Conservation (phyloP, 139 green algal species). For the Astrephomene gubernaculifera region DNA sequence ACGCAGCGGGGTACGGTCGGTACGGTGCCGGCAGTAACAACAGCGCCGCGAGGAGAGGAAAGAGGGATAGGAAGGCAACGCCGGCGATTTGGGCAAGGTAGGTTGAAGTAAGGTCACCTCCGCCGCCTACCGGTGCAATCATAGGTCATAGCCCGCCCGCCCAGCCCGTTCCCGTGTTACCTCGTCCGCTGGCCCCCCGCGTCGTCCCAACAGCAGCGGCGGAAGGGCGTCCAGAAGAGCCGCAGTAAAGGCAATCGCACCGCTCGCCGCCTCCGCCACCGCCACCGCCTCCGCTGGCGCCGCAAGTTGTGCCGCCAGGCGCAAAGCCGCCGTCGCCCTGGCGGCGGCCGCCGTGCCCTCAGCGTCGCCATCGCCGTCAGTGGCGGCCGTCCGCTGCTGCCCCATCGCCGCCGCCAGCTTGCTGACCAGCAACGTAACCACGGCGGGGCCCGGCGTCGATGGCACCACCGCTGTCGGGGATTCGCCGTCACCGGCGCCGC, state of each 20-base stretch:
- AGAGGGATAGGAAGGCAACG: no score
- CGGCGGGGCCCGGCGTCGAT: neutral
- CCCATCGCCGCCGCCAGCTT: neutral
- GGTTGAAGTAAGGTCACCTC: no score
- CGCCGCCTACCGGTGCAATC: no score
- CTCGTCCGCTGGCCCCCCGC: neutral
- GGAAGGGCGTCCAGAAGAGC: neutral
- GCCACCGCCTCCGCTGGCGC: neutral
- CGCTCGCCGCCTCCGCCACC: neutral
- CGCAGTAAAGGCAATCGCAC: neutral
- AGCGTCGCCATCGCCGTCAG: neutral
- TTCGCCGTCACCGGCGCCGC: neutral
- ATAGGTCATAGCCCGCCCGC: no score
- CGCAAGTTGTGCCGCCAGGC: constrained; percentile 8
- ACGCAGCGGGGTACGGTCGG: neutral
- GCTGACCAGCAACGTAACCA: neutral
- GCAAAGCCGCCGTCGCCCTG: constrained; percentile 9
- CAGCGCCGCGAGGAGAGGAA: no score
- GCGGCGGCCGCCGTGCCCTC: neutral
- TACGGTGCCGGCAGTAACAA: no score
- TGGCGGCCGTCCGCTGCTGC: neutral
- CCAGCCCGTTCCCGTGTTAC: no score
- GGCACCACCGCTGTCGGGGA: neutral
- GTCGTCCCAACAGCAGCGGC: constrained; percentile 9
- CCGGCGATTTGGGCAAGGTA: no score